These are phyloP conservation scores for Thermothielavioides terrestris DNA, from an alignment of 495 filamentous ascomycete species.

Conservation along the genomic window DNA sequence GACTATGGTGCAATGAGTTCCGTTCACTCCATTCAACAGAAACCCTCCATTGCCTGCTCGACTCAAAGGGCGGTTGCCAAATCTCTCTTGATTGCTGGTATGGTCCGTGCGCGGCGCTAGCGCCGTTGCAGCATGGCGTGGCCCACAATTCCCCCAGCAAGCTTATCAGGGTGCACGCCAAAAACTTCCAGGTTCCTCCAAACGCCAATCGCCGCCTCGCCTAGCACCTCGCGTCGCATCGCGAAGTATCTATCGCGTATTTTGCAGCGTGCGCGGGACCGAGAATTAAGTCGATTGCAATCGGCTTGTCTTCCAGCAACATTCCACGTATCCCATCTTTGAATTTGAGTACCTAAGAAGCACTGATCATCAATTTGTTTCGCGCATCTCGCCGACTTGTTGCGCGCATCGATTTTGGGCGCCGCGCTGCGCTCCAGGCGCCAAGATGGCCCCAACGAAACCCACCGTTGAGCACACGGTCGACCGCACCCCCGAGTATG, in stretches of 20 bases:
- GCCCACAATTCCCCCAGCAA: constrained; percentile 3
- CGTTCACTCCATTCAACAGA: no score
- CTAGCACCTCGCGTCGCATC: constrained; percentile 20
- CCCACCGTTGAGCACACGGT: constrained; percentile 29
- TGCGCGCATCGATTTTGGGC: background rate
- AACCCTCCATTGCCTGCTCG: background rate
- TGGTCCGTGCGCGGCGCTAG: constrained; percentile 5
- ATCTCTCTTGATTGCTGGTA: no score
- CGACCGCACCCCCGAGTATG: constrained; percentile 53
- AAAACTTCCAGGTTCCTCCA: constrained; percentile 13
- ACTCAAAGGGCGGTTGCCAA: no score
- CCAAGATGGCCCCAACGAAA: constrained; percentile 31
- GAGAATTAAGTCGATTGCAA: no score
- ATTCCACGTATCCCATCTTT: background rate
- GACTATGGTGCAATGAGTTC: no score
- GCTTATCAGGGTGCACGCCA: no score
- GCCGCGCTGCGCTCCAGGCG: constrained; percentile 20
- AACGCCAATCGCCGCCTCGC: constrained; percentile 14
- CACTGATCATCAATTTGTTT: background rate
- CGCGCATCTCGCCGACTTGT: no score
- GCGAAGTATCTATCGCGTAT: constrained; percentile 7
- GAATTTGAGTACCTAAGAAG: background rate
- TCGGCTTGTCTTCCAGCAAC: background rate
- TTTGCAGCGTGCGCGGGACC: no score
- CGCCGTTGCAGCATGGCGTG: background rate